phyloP scores from a whole-genome alignment of 2,329 filamentous ascomycete genomes.

The Plectosphaerella sp. region DNA sequence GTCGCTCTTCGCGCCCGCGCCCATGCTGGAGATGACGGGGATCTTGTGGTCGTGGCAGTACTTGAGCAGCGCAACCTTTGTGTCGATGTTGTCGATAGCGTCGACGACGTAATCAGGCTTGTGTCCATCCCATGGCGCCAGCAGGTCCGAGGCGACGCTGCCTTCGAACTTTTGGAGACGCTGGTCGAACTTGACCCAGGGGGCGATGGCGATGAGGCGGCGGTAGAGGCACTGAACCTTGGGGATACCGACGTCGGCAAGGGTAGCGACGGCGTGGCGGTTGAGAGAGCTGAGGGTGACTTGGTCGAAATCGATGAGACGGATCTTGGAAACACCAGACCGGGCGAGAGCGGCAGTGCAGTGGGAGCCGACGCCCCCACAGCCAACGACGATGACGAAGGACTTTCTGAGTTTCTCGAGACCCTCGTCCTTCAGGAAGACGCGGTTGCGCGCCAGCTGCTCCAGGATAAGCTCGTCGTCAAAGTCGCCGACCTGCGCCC shows the following conservation, averaged over 20 bases:
- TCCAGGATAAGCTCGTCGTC: constrained; percentile 84
- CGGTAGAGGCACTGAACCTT: constrained; percentile 84
- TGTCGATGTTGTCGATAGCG: constrained; percentile 97
- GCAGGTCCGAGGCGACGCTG: constrained; percentile 57
- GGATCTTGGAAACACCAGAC: constrained; percentile 82
- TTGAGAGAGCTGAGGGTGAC: constrained; percentile 93
- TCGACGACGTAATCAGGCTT: constrained; percentile 88
- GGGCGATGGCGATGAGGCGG: constrained; percentile 78
- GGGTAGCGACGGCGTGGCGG: constrained; percentile 89
- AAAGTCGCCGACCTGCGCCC: constrained; percentile 60
- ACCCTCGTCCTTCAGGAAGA: constrained; percentile 82
- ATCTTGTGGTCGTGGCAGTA: constrained; percentile 78
- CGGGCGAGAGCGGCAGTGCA: constrained; percentile 80
- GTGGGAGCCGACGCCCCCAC: constrained; percentile 93
- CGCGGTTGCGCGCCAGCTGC: constrained; percentile 87
- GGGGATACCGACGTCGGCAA: constrained; percentile 87
- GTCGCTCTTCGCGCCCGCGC: constrained; percentile 88
- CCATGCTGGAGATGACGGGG: constrained; percentile 91
- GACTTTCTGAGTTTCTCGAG: constrained; percentile 73
- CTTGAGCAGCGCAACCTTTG: constrained; percentile 84
- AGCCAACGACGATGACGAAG: constrained; percentile 87
- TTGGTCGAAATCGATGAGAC: constrained; percentile 95
- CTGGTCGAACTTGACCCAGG: constrained; percentile 89
- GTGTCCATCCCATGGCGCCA: constrained; percentile 63
- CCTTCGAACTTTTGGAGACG: constrained; percentile 78